Conservation (phyloP, 176 grass and related monocot genomes). For the Musa schizocarpa region DNA sequence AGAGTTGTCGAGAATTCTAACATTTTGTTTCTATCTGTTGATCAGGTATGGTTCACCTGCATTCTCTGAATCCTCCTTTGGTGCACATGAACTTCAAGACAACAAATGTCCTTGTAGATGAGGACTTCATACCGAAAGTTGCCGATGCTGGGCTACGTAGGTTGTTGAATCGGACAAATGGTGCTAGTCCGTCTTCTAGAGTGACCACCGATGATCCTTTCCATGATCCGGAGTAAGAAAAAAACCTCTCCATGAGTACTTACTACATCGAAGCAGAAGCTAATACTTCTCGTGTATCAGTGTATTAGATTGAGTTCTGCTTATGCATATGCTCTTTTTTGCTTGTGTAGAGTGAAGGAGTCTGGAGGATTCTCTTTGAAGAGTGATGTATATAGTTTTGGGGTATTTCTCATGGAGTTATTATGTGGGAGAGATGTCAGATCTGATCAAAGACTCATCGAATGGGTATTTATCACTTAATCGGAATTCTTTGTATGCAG, state of each 20-base stretch:
- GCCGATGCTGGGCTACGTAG: slow-evolving; percentile 6
- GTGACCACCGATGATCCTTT: slow-evolving; percentile 46
- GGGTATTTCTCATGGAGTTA: slow-evolving; percentile 85
- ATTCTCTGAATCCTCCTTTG: slow-evolving; percentile 69
- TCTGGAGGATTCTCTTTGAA: slow-evolving; percentile 48
- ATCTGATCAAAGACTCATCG: slow-evolving; percentile 57
- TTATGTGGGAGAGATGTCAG: slow-evolving; percentile 44
- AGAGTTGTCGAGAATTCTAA: background rate
- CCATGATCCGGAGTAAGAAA: slow-evolving; percentile 66
- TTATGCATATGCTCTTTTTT: background rate
- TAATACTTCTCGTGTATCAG: no score
- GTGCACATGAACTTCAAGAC: slow-evolving; percentile 94
- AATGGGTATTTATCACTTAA: slow-evolving; percentile 42
- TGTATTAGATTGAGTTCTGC: background rate
- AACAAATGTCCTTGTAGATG: slow-evolving; percentile 82
- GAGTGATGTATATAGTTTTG: slow-evolving; percentile 90
- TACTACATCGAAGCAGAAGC: no score
- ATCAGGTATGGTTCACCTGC: slow-evolving; percentile 65
- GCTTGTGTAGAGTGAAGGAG: slow-evolving; percentile 45
- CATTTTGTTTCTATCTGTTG: slow-evolving; percentile 24
- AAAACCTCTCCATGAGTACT: no score
- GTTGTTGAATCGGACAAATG: slow-evolving; percentile 52
- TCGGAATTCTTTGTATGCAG: background rate
- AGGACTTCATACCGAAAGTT: slow-evolving; percentile 54
- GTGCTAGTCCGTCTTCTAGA: slow-evolving; percentile 31